phyloP scores from a whole-genome alignment of 208 protist species.

The Crithidia expoeki region DNA sequence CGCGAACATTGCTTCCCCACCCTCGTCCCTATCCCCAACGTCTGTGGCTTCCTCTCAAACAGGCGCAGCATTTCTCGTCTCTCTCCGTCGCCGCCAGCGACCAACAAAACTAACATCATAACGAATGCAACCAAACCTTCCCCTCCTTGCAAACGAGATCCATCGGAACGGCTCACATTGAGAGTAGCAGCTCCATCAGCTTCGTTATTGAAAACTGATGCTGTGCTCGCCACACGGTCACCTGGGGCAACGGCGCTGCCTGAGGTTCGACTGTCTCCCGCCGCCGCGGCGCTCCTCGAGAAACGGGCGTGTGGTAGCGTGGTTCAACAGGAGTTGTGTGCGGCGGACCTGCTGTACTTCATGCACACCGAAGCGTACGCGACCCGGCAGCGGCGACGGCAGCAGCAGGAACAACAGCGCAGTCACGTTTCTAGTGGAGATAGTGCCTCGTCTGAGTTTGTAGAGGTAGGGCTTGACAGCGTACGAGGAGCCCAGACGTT shows the following conservation, averaged over 20 bases:
- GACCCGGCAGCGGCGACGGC: conserved; percentile 3
- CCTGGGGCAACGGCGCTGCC: no score
- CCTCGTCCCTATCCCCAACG: neutral
- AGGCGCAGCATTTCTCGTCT: neutral
- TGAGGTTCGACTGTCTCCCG: conserved; percentile 9
- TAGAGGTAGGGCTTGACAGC: neutral
- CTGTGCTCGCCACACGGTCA: no score
- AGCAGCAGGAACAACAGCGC: neutral
- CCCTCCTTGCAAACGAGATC: no score
- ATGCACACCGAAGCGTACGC: conserved; percentile 21
- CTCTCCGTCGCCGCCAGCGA: neutral
- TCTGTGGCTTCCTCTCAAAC: neutral
- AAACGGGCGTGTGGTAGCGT: conserved; percentile 24
- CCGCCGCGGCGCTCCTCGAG: conserved; percentile 21
- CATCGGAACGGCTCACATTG: no score
- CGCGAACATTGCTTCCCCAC: neutral
- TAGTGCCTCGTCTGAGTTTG: neutral
- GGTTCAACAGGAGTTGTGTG: conserved; percentile 22
- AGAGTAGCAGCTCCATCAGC: no score
- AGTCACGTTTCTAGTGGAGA: neutral
- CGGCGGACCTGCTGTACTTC: conserved; percentile 32
- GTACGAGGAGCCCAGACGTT: neutral
- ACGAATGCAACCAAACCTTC: neutral
- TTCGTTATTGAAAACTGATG: no score
- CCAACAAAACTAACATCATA: neutral